phyloP scores from a whole-genome alignment of 768 basidiomycete species.

The Psilocybe subaeruginosa region DNA sequence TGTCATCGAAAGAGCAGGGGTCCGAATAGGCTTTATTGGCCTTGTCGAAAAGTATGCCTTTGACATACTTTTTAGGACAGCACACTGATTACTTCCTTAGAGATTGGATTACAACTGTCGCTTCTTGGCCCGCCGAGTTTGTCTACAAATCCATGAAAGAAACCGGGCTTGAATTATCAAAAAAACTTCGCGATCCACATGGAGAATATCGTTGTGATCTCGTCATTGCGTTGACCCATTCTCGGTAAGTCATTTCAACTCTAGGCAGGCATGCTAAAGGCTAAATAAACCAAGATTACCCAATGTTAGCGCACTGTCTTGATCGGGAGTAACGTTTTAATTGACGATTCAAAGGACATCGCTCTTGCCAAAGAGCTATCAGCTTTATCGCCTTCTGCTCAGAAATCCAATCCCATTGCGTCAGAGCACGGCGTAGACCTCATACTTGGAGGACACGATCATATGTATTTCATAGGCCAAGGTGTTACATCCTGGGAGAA shows the following conservation, averaged over 20 bases:
- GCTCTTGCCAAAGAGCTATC: constrained; percentile 65
- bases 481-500: constrained; percentile 71
- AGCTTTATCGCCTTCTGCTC: constrained; percentile 60
- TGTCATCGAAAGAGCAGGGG: constrained; percentile 69
- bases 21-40: constrained; percentile 82
- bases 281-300: constrained; percentile 38
- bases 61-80: background rate
- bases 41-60: constrained; percentile 76
- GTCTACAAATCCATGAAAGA: constrained; percentile 76
- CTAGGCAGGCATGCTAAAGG: background rate
- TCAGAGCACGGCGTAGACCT: constrained; percentile 79
- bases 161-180: constrained; percentile 73
- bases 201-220: constrained; percentile 77
- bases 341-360: constrained; percentile 56
- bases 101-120: constrained; percentile 88
- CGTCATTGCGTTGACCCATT: constrained; percentile 86
- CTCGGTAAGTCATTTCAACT: constrained; percentile 46
- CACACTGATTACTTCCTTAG: constrained; percentile 36
- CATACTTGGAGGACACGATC: constrained; percentile 89
- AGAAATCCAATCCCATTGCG: constrained; percentile 42
- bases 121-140: constrained; percentile 86
- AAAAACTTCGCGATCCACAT: constrained; percentile 67
- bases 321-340: background rate
- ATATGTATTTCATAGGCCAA: constrained; percentile 74
- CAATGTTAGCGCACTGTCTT: constrained; percentile 37